Base-by-base conservation (phyloP, 139 green algal genomes). In the Chlorella sp. region DNA sequence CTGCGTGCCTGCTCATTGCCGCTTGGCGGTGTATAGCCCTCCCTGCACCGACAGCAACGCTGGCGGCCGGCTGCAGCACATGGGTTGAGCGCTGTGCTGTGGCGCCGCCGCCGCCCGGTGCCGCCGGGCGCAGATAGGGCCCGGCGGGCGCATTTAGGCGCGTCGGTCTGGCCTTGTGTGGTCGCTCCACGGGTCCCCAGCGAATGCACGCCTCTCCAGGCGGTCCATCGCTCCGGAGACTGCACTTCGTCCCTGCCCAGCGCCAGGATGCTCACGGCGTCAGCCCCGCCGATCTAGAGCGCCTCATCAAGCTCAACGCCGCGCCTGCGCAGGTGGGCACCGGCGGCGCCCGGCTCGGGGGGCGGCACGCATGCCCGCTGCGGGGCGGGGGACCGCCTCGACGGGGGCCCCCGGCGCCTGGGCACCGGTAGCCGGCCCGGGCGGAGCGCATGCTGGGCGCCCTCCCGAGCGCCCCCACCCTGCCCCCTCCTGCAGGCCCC, bases 191-290 rank as follows among this genome's bases (percentile, higher is more conserved):
- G 51, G 51, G 11, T 2, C 51, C 12, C 51, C 51, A 60, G 51
- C 51, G 11, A 4, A 75, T 75, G 69, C 69, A 75, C 36, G 69
- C 36, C 51, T 3, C 51, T 4, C 51, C 51, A 20, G 51, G 12
- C 12, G 51, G 51, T 23, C 12, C 51, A 60, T n/a, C 60, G 6
- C 68, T 92, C 6, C 85, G 85, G 32, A 84, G 92, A 6, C 87
- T 96, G 0, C 85, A 90, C 28, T 96, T 96, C 63, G 93, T 96
- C 26, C 89, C 88, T 38, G 93, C 93, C 4, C 67, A 82, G 30
- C 71, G 75, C 11, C 32, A 86, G 44, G 93, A 96, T 80, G 87
- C 84, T 0, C 87, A 93, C 32, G 79, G 70, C 23, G 72, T 87
- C 0, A 64, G 38, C 30, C 44, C 70, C n/a, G 71, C 78, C 5